phyloP scores from a whole-genome alignment of 2,329 filamentous ascomycete species.

The Myotisia sp. region DNA sequence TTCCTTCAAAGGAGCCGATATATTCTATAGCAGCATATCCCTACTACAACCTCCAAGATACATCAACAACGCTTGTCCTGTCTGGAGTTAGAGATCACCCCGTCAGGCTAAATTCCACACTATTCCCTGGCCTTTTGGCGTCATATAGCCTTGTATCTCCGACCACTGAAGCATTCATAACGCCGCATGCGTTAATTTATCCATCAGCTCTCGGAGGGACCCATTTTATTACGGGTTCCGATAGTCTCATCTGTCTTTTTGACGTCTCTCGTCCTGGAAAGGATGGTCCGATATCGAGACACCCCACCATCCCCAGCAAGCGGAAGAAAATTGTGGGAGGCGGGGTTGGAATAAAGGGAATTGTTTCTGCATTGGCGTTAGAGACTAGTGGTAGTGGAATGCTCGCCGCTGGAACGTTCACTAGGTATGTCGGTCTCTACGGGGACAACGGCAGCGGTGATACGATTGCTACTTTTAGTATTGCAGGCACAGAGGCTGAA shows the following conservation, averaged over 20 bases:
- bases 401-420: conserved; percentile 44
- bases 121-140: conserved; percentile 35
- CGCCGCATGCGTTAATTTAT: conserved; percentile 43
- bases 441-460: conserved; percentile 36
- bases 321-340: conserved; percentile 34
- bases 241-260: conserved; percentile 41
- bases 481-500: conserved; percentile 28
- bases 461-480: conserved; percentile 37
- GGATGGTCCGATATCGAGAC: conserved; percentile 32
- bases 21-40: conserved; percentile 43
- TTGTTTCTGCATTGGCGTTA: conserved; percentile 39
- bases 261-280: conserved; percentile 36
- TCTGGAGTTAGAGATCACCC: conserved; percentile 41
- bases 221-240: conserved; percentile 44
- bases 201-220: conserved; percentile 29
- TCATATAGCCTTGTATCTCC: conserved; percentile 42
- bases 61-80: conserved; percentile 37
- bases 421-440: conserved; percentile 43
- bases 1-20: conserved; percentile 36
- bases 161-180: conserved; percentile 43
- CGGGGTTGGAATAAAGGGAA: conserved; percentile 40
- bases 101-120: conserved; percentile 41
- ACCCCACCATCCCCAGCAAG: conserved; percentile 37
- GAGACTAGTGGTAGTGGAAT: conserved; percentile 31
- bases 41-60: conserved; percentile 38